phyloP scores from a whole-genome alignment of 2,329 filamentous ascomycete species.

The Oidium heveae region DNA sequence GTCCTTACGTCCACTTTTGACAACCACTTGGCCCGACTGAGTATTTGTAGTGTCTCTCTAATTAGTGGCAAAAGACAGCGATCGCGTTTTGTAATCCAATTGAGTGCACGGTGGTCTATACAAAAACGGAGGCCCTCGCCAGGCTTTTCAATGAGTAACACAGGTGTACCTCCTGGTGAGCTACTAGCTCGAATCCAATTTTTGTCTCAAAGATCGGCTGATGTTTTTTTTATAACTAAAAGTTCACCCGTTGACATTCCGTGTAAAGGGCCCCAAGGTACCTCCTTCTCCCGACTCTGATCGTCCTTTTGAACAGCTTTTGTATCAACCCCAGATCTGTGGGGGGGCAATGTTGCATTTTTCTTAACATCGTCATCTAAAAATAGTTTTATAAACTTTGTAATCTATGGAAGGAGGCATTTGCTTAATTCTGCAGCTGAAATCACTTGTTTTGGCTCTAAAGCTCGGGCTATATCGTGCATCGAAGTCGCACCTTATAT shows the following conservation, averaged over 20 bases:
- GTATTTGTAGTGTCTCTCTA: background rate
- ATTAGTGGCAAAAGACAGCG: background rate
- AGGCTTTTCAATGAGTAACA: background rate
- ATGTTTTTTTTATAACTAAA: background rate
- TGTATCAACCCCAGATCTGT: background rate
- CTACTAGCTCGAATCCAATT: background rate
- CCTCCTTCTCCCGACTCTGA: background rate
- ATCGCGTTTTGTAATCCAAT: background rate
- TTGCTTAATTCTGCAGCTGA: background rate
- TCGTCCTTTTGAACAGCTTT: background rate
- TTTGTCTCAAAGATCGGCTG: background rate
- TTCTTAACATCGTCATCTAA: background rate
- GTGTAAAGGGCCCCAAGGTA: background rate
- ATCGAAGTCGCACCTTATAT: background rate
- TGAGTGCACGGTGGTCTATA: conserved; percentile 1
- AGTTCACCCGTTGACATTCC: background rate
- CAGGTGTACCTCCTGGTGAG: background rate
- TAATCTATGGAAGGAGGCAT: background rate
- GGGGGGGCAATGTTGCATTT: background rate
- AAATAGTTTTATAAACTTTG: background rate
- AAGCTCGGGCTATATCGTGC: background rate
- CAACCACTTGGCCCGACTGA: background rate
- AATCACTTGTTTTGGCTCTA: background rate
- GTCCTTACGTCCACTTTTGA: background rate
- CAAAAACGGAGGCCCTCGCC: conserved; percentile 1